Percentiles rank a stretch among this genome's conserved stretches.
Conservation (phyloP, 106 monocot species). For the Dendrobium huoshanense region DNA sequence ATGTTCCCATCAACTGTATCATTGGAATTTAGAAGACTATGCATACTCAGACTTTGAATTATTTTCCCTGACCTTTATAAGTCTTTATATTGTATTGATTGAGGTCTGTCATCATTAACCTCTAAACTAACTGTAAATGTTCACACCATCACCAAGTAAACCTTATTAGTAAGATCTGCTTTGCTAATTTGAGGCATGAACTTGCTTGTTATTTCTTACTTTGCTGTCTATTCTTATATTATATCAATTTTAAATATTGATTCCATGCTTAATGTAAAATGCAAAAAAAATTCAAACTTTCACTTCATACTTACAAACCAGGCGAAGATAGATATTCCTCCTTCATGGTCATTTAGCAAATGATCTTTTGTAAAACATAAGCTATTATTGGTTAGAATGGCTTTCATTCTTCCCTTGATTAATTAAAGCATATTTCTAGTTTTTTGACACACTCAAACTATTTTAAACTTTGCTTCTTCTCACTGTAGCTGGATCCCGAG, state of each 20-base stretch:
- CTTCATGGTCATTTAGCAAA: background rate
- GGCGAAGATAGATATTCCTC: background rate
- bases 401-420: background rate
- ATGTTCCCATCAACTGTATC: too few relatives aligned
- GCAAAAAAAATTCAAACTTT: background rate
- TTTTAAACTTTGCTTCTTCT: slow-evolving; percentile 1
- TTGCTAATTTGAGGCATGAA: background rate
- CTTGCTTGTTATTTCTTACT: background rate
- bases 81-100: too few relatives aligned
- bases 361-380: background rate
- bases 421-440: background rate
- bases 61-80: too few relatives aligned
- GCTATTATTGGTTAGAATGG: background rate
- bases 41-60: too few relatives aligned
- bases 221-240: background rate
- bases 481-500: slow-evolving; percentile 89
- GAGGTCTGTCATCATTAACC: too few relatives aligned
- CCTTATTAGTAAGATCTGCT: too few relatives aligned
- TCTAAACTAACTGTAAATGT: too few relatives aligned
- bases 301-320: background rate
- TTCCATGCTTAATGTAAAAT: background rate
- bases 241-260: background rate
- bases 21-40: too few relatives aligned
- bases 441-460: background rate
- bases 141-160: too few relatives aligned